Evolutionary conservation across 805 yeast species (phyloP), one percentile per base, ranked within the genome.

Genomic region (Hagleromyces aurorensis): DNA sequence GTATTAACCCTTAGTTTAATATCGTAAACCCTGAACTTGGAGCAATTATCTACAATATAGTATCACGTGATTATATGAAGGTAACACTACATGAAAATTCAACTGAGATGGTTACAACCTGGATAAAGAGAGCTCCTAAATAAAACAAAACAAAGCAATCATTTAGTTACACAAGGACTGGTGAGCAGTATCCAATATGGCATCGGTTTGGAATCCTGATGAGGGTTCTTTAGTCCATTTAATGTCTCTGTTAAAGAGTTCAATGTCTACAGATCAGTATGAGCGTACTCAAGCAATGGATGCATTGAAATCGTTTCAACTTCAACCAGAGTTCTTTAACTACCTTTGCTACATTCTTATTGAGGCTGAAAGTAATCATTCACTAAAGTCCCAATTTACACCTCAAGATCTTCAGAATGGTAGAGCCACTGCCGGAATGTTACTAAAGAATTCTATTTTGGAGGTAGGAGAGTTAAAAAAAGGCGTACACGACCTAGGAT

Each of bases 351-450:
- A 72, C 46, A 68, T 87, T 25, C 64, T 91, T 21, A 71, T 82
- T 12, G 78, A 76, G 24, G 61, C 65, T 12, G 51, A 52, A 7
- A 60, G 69, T 7, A 44, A 59, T 16, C 75, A 73, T 23, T 66
- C 76, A 7, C 32, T 53, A 23, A 29, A 31, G 11, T 21, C 43
- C 1, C 43, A 42, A 7, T 46, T 49, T 17, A 27, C 50, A 1
- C 24, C 28, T 6, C 30, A 34, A 15, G 58, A 52, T 13, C 24
- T 52, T 19, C 44, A 46, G 15, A 46, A 47, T 16, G 39, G 44
- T 28, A 68, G 96, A 30, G 95, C 95, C 1, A 77, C 94, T 0
- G 89, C 96, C 1, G 98, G 97, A 7, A 58, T 87, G 36, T 65
- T 77, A 47, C 67, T 91, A 55, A 89, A 91, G 52, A 89, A 87